phyloP scores from a whole-genome alignment of 768 basidiomycete genomes.

The Lentinula lateritia region DNA sequence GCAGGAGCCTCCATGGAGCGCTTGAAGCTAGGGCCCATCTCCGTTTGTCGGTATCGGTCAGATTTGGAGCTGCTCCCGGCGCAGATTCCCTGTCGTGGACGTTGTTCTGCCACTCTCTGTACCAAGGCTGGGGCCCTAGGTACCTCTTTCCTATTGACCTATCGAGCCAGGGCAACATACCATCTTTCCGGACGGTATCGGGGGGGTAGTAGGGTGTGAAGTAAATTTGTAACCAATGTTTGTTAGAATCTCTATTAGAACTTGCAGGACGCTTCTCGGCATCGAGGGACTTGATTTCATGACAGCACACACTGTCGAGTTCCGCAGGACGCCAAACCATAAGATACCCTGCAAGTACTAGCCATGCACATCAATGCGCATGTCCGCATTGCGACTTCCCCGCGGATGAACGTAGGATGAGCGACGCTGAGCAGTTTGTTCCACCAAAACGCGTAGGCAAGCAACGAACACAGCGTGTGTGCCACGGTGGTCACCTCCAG shows the following conservation, averaged over 20 bases:
- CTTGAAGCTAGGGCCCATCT: not conserved
- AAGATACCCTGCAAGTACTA: not conserved
- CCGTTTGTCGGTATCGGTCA: not conserved
- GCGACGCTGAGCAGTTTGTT: slow-evolving; percentile 16
- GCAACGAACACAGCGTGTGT: slow-evolving; percentile 9
- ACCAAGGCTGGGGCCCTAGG: not conserved
- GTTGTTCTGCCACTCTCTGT: not conserved
- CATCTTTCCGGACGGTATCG: not conserved
- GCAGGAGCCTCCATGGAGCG: not conserved
- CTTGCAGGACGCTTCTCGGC: not conserved
- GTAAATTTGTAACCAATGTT: too few relatives aligned
- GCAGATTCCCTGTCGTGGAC: not conserved
- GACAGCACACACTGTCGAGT: not conserved
- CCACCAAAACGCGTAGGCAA: slow-evolving; percentile 18
- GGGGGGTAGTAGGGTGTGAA: too few relatives aligned
- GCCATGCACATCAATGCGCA: not conserved
- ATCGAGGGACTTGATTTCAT: not conserved
- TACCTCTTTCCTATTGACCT: not conserved
- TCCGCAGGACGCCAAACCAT: not conserved
- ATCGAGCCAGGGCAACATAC: not conserved
- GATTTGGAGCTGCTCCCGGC: not conserved
- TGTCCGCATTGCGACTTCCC: not conserved
- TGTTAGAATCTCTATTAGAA: too few relatives aligned
- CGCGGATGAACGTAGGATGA: slow-evolving; percentile 6
- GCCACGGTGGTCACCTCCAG: slow-evolving; percentile 17